phyloP scores from a whole-genome alignment of 768 basidiomycete species.

The Russula brevipes region DNA sequence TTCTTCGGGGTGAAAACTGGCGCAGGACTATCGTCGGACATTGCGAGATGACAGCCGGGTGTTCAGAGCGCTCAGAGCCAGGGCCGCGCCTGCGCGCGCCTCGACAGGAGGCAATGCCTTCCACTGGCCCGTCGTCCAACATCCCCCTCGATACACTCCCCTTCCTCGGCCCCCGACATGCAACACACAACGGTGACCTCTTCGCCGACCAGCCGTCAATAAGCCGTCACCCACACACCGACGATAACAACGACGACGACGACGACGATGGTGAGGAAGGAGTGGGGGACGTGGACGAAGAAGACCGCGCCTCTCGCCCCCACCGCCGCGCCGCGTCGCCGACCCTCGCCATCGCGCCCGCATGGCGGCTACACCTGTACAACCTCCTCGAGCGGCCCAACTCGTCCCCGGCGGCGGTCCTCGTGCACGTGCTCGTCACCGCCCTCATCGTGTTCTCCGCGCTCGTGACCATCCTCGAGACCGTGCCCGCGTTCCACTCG shows the following conservation, averaged over 20 bases:
- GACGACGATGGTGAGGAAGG: not conserved
- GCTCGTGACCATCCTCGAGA: slow-evolving; percentile 71
- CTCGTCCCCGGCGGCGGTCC: slow-evolving; percentile 68
- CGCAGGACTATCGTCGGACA: not conserved
- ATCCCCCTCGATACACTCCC: slow-evolving; percentile 11
- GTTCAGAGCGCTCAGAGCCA: not conserved
- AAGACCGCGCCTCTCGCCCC: not conserved
- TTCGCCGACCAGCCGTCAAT: slow-evolving; percentile 7
- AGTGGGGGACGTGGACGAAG: not conserved
- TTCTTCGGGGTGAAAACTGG: slow-evolving; percentile 27
- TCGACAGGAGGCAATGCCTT: slow-evolving; percentile 6
- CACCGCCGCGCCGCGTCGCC: not conserved
- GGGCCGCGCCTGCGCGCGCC: not conserved
- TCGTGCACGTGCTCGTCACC: slow-evolving; percentile 67
- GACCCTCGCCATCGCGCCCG: slow-evolving; percentile 18
- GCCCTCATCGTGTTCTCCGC: slow-evolving; percentile 70
- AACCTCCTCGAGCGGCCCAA: slow-evolving; percentile 76
- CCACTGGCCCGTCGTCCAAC: slow-evolving; percentile 1
- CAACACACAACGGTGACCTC: not conserved
- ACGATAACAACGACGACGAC: not conserved
- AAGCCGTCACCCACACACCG: not conserved
- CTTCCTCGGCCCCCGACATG: not conserved
- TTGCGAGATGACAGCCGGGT: not conserved
- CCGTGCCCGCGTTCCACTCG: slow-evolving; percentile 69
- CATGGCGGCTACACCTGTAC: slow-evolving; percentile 63